These are phyloP conservation scores for Venustampulla echinocandica DNA, from an alignment of 495 filamentous ascomycete genomes.

Conservation along the genomic window DNA sequence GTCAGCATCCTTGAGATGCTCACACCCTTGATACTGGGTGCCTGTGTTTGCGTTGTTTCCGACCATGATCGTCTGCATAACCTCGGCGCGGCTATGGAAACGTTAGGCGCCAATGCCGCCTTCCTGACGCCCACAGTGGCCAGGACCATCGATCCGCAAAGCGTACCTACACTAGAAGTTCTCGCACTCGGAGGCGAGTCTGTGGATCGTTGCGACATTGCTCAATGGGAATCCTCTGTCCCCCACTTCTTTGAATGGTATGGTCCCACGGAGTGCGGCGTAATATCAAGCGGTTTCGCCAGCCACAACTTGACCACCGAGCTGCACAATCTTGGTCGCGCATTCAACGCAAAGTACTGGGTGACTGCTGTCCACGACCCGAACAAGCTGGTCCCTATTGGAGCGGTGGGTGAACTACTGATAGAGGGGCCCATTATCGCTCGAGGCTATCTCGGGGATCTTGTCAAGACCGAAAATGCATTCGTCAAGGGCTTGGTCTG, in stretches of 20 bases:
- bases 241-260: slow-evolving; percentile 45
- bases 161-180: slow-evolving; percentile 28
- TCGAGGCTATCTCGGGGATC: slow-evolving; percentile 34
- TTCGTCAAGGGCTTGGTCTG: slow-evolving; percentile 18
- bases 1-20: slow-evolving; percentile 79
- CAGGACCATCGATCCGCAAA: slow-evolving; percentile 35
- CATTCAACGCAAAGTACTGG: slow-evolving; percentile 18
- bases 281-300: not conserved
- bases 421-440: slow-evolving; percentile 41
- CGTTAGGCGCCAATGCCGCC: slow-evolving; percentile 26
- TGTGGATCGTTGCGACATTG: slow-evolving; percentile 26
- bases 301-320: not conserved
- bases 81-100: slow-evolving; percentile 30
- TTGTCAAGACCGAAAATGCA: slow-evolving; percentile 32
- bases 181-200: slow-evolving; percentile 35
- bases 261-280: slow-evolving; percentile 38
- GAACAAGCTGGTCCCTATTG: slow-evolving; percentile 40
- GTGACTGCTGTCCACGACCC: slow-evolving; percentile 58
- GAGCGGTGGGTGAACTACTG: slow-evolving; percentile 40
- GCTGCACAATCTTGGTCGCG: not conserved
- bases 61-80: slow-evolving; percentile 29
- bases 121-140: slow-evolving; percentile 45
- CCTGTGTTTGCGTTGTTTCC: slow-evolving; percentile 41
- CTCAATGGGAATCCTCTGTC: slow-evolving; percentile 46
- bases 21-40: slow-evolving; percentile 60